Evolutionary conservation across 169 alveolate genomes (phyloP), one percentile per base, ranked within the genome.

Genomic region (Pseudocohnilembus persalinus): DNA sequence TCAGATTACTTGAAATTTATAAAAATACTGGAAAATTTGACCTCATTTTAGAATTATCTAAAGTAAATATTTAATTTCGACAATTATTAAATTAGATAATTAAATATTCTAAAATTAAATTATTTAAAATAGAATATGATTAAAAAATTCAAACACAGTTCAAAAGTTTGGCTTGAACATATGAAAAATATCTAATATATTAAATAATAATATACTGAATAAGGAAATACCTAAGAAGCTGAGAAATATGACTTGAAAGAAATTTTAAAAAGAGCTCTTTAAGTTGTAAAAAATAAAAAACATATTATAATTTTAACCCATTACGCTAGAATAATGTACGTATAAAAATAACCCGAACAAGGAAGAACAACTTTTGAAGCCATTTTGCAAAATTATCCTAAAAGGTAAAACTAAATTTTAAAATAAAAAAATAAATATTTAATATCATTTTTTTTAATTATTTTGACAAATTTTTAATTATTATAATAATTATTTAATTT

Each of bases 321-420:
- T 77, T 93, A 90, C 89, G 97, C 93, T 0, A 85, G 86, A 83
- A 77, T 90, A 28, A 87, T 91, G 80, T 95, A 89, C 88, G 88
- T 82, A 82, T 83, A 87, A 79, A 91, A 92, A 33, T 73, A 90
- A 75, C 81, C 81, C 65, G 97, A 95, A 88, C 92, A 91, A 76
- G 97, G 96, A 6, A 92, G 96, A 87, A 95, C 95, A 29, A 93
- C 93, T 90, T 90, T 91, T 79, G 97, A 95, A 82, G 92, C 94
- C 83, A 88, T 95, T 30, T 81, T 95, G 28, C 83, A 89, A 33
- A 90, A 91, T 77, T 92, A 92, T 81, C 95, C 96, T 1, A 89
- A 92, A 85, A 90, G 94, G 91, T 86, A 86, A 30, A 28, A 64
- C n/a, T 4, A 27, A 73, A n/a, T 73, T 77, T 0, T 0, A 1